Conservation (phyloP, 192 early-diverging fungal species). For the Chytriomyces sp. region DNA sequence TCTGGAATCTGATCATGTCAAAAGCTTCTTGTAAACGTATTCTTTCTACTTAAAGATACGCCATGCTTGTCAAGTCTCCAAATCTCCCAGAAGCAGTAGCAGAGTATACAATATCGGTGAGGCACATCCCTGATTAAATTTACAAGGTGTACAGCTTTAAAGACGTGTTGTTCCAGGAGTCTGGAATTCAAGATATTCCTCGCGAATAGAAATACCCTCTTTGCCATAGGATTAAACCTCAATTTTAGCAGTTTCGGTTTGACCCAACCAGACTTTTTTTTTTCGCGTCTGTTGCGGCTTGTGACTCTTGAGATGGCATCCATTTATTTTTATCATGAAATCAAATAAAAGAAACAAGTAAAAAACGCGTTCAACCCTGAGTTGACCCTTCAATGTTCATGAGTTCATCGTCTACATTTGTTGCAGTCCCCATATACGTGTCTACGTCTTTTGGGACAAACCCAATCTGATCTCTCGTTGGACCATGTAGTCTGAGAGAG, state of each 20-base stretch:
- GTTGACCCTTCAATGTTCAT: slow-evolving; percentile 26
- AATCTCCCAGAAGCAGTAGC: slow-evolving; percentile 36
- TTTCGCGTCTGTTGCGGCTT: too few relatives aligned
- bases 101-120: slow-evolving; percentile 39
- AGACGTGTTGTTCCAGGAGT: too few relatives aligned
- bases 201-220: too few relatives aligned
- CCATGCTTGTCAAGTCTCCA: slow-evolving; percentile 43
- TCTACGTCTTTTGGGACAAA: slow-evolving; percentile 40
- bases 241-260: too few relatives aligned
- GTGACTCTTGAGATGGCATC: background rate
- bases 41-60: slow-evolving; percentile 25
- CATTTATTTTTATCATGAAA: background rate
- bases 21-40: background rate
- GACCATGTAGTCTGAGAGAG: slow-evolving; percentile 42
- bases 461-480: slow-evolving; percentile 37
- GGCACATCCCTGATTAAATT: background rate
- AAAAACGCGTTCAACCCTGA: background rate
- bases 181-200: too few relatives aligned
- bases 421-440: slow-evolving; percentile 45
- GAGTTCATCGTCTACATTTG: slow-evolving; percentile 57
- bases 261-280: too few relatives aligned
- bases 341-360: background rate
- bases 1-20: background rate
- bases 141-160: too few relatives aligned
- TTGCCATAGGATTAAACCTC: too few relatives aligned